Evolutionary conservation across 495 filamentous ascomycete genomes (phyloP).

Genomic region (Usnea hakonensis): DNA sequence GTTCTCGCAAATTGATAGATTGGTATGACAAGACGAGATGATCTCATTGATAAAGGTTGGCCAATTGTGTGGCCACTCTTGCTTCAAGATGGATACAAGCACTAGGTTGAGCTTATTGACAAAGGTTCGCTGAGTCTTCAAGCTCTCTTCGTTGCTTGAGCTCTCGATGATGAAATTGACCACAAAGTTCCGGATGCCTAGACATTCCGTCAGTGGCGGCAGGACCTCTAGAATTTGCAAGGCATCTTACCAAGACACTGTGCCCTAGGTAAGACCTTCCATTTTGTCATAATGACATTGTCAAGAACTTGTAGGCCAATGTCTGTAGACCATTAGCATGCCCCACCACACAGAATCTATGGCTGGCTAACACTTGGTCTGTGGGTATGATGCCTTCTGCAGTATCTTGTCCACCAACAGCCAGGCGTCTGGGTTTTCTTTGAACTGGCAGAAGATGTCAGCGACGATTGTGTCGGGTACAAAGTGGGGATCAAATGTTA

Average conservation of each 20-base stretch:
- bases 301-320: slow-evolving; percentile 93
- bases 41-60: slow-evolving; percentile 99
- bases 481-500: slow-evolving; percentile 36
- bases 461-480: slow-evolving; percentile 12
- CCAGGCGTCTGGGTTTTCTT: slow-evolving; percentile 97
- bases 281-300: slow-evolving; percentile 96
- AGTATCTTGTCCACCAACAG: slow-evolving; percentile 93
- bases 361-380: slow-evolving; percentile 80
- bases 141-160: slow-evolving; percentile 77
- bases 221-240: not conserved
- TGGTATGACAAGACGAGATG: slow-evolving; percentile 87
- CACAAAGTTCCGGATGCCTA: slow-evolving; percentile 97
- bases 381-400: slow-evolving; percentile 77
- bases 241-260: slow-evolving; percentile 73
- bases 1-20: slow-evolving; percentile 96
- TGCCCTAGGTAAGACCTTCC: slow-evolving; percentile 92
- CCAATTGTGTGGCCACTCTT: slow-evolving; percentile 99
- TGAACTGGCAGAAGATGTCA: slow-evolving; percentile 61
- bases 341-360: slow-evolving; percentile 5
- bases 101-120: slow-evolving; percentile 97
- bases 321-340: slow-evolving; percentile 54
- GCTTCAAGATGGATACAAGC: slow-evolving; percentile 93
- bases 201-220: slow-evolving; percentile 16
- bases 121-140: slow-evolving; percentile 72
- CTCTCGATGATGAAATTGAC: slow-evolving; percentile 94